Percentiles rank a stretch among this genome's conserved stretches.
These are phyloP conservation scores for Petrea volubilis DNA, from an alignment of 257 asterid genomes.

Conservation along the genomic window DNA sequence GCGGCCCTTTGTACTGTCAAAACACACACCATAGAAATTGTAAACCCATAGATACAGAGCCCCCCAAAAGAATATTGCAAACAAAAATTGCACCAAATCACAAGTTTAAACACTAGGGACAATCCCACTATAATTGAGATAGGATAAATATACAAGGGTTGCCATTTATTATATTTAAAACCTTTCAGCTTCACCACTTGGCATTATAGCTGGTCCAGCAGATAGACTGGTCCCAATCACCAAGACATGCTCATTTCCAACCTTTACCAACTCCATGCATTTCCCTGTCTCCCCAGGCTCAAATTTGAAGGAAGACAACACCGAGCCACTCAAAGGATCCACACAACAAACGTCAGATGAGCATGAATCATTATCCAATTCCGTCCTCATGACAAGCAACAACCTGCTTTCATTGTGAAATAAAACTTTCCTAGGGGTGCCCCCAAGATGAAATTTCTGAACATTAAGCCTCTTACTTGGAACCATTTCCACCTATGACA, in stretches of 20 bases:
- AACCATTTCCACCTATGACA: conserved; percentile 91
- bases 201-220: conserved; percentile 91
- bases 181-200: conserved; percentile 99
- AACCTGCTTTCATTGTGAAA: conserved; percentile 81
- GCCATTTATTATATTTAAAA: conserved; percentile 24
- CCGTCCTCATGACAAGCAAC: conserved; percentile 89
- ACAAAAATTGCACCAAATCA: conserved; percentile 11
- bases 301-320: conserved; percentile 77
- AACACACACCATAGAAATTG: conserved; percentile 16
- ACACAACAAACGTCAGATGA: conserved; percentile 92
- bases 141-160: neutral
- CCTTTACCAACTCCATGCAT: conserved; percentile 93
- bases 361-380: conserved; percentile 62
- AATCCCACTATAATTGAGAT: conserved; percentile 2
- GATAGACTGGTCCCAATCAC: conserved; percentile 92
- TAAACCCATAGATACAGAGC: conserved; percentile 23
- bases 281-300: conserved; percentile 92
- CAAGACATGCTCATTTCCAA: conserved; percentile 74
- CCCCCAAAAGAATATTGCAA: conserved; percentile 9
- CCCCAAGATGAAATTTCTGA: conserved; percentile 93
- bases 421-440: conserved; percentile 90
- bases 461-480: conserved; percentile 97
- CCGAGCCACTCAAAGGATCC: conserved; percentile 86
- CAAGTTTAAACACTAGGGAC: conserved; percentile 9
- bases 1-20: conserved; percentile 88